A percentile compares a stretch with the other conserved stretches of the same genome.
Evolutionary conservation across 2,329 filamentous ascomycete species (phyloP).

Genomic region (Venturia aucupariae): DNA sequence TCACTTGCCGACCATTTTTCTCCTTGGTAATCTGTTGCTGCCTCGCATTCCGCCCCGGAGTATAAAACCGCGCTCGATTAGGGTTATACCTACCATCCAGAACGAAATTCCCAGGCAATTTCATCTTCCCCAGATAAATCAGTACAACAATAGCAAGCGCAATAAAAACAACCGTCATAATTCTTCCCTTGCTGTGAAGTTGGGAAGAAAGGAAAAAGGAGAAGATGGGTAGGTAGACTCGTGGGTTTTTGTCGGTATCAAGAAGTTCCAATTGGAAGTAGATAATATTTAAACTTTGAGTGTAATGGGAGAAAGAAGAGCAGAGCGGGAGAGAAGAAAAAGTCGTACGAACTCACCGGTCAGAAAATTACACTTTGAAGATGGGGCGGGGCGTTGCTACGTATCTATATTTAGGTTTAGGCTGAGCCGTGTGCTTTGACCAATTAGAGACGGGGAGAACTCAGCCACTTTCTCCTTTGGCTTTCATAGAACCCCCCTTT

Average conservation of each 20-base stretch:
- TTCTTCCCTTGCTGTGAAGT: too few species aligned
- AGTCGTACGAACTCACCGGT: background rate
- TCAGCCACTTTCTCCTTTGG: background rate
- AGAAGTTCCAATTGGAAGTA: too few species aligned
- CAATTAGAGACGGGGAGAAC: background rate
- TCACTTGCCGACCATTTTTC: too few species aligned
- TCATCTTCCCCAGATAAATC: background rate
- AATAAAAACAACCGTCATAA: background rate
- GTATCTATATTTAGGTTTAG: background rate
- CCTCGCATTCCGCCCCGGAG: background rate
- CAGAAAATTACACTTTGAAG: background rate
- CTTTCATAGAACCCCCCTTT: too few species aligned
- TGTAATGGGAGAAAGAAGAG: background rate
- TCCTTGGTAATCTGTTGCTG: background rate
- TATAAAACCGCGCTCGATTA: background rate
- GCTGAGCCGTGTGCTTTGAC: slow-evolving; percentile 2
- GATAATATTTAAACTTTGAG: too few species aligned
- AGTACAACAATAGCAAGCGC: background rate
- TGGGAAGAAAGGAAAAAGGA: background rate
- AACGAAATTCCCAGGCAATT: background rate
- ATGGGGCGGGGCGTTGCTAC: background rate
- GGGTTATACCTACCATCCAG: background rate
- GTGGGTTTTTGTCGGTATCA: too few species aligned
- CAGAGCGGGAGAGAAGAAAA: background rate
- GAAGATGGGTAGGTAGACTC: background rate